A percentile compares a stretch with the other conserved stretches of the same genome.
phyloP scores from a whole-genome alignment of 1,284 basidiomycete species.

The Microbotryomycetes sp. region DNA sequence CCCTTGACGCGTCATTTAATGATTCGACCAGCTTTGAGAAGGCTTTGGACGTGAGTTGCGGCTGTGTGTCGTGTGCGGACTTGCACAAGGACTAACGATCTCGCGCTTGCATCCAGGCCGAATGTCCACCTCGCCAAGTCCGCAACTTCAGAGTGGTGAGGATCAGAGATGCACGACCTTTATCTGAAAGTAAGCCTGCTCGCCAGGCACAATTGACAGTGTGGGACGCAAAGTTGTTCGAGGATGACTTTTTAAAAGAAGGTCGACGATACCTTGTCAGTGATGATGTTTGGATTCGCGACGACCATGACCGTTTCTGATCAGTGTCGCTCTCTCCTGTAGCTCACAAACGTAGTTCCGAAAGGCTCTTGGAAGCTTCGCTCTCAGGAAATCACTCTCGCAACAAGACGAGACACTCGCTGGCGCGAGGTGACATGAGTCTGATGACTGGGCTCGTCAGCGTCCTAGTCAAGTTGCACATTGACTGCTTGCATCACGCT shows the following conservation, averaged over 20 bases:
- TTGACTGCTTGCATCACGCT: too few relatives aligned
- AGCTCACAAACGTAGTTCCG: conserved; percentile 23
- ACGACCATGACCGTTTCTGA: background rate
- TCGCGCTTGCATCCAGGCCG: conserved; percentile 52
- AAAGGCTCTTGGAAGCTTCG: conserved; percentile 27
- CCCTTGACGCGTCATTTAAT: too few relatives aligned
- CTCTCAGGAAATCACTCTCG: conserved; percentile 29
- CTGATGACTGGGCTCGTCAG: too few relatives aligned
- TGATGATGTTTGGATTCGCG: conserved; percentile 11
- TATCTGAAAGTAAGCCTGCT: conserved; percentile 47
- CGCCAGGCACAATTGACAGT: conserved; percentile 69
- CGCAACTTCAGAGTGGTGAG: conserved; percentile 73
- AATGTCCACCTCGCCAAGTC: conserved; percentile 70
- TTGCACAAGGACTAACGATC: too few relatives aligned
- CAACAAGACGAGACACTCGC: conserved; percentile 24
- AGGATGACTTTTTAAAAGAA: conserved; percentile 53
- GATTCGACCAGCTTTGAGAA: too few relatives aligned
- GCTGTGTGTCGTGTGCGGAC: too few relatives aligned
- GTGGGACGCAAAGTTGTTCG: conserved; percentile 65
- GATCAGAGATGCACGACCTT: conserved; percentile 58
- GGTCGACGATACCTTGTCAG: conserved; percentile 66
- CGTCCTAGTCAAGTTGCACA: too few relatives aligned
- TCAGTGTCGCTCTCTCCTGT: background rate
- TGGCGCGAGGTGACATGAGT: background rate
- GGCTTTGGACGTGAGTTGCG: too few relatives aligned